These are phyloP conservation scores for Alternaria angustiovoidea DNA, from an alignment of 2,329 filamentous ascomycete genomes.

Conservation along the genomic window DNA sequence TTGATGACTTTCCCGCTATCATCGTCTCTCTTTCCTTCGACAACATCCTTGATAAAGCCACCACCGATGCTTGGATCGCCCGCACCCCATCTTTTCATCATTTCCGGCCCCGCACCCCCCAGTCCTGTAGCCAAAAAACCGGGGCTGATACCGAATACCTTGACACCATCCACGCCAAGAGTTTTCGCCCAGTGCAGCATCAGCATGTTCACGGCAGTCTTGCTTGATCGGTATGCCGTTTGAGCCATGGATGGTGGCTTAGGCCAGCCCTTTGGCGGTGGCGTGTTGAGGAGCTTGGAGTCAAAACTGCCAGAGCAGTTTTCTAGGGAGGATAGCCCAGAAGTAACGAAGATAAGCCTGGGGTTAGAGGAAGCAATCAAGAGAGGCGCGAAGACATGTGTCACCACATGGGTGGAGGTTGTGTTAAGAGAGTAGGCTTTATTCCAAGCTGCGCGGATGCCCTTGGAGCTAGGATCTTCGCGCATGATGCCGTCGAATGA, in stretches of 20 bases:
- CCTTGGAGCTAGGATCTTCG: constrained; percentile 30
- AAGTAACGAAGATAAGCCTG: constrained; percentile 52
- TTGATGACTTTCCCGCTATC: constrained; percentile 51
- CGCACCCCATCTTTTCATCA: constrained; percentile 50
- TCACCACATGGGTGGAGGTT: constrained; percentile 50
- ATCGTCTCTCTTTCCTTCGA: constrained; percentile 52
- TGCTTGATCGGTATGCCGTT: constrained; percentile 53
- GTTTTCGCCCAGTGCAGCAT: constrained; percentile 58
- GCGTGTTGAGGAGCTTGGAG: constrained; percentile 32
- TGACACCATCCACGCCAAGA: constrained; percentile 57
- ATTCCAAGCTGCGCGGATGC: constrained; percentile 50
- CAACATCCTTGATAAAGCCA: constrained; percentile 49
- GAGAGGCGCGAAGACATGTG: constrained; percentile 47
- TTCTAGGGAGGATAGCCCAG: constrained; percentile 53
- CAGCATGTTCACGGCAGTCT: constrained; percentile 60
- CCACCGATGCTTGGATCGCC: constrained; percentile 49
- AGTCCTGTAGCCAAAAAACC: constrained; percentile 58
- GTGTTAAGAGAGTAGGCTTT: constrained; percentile 52
- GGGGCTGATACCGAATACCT: constrained; percentile 58
- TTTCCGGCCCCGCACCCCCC: constrained; percentile 44
- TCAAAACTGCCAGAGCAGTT: constrained; percentile 35
- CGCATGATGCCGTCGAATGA: constrained; percentile 53
- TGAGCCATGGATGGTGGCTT: constrained; percentile 44
- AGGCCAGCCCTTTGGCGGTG: constrained; percentile 57
- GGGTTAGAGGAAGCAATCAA: constrained; percentile 48